Conservation (phyloP, 495 filamentous ascomycete species). For the Tuber borchii region DNA sequence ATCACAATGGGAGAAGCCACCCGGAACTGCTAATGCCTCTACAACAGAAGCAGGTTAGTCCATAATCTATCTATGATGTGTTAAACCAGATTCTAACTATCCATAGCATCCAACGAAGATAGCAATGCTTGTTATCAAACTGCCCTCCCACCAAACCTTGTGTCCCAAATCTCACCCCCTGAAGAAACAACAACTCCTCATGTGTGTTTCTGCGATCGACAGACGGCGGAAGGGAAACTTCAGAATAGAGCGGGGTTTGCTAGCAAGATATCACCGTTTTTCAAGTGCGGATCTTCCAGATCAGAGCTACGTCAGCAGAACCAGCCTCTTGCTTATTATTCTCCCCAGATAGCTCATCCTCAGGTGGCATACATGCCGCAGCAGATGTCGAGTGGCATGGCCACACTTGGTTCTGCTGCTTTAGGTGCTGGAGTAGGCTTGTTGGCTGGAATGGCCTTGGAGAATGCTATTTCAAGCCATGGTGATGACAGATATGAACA, state of each 20-base stretch:
- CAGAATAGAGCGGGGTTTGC: not conserved
- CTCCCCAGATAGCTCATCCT: conserved; percentile 5
- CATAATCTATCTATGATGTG: not conserved
- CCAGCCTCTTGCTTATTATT: not conserved
- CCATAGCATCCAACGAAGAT: not conserved
- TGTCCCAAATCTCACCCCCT: not conserved
- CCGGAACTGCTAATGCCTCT: conserved; percentile 8
- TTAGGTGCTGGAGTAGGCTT: conserved; percentile 43
- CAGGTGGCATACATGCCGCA: conserved; percentile 10
- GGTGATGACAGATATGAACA: conserved; percentile 31
- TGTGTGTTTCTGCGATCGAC: not conserved
- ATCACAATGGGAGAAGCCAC: not conserved
- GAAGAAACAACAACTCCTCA: not conserved
- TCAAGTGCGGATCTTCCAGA: not conserved
- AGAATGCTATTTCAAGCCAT: conserved; percentile 23
- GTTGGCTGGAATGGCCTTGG: conserved; percentile 35
- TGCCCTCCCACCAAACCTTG: not conserved
- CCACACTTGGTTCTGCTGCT: conserved; percentile 35
- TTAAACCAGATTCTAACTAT: not conserved
- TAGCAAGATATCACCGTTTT: not conserved
- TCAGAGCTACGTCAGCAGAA: not conserved
- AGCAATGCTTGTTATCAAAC: conserved; percentile 6
- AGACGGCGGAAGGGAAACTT: not conserved
- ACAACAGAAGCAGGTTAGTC: conserved; percentile 14
- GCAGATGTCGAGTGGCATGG: conserved; percentile 16